Percentiles rank a stretch among this genome's conserved stretches.
phyloP scores from a whole-genome alignment of 164 flowering plant species.

The Cinnamomum chago region DNA sequence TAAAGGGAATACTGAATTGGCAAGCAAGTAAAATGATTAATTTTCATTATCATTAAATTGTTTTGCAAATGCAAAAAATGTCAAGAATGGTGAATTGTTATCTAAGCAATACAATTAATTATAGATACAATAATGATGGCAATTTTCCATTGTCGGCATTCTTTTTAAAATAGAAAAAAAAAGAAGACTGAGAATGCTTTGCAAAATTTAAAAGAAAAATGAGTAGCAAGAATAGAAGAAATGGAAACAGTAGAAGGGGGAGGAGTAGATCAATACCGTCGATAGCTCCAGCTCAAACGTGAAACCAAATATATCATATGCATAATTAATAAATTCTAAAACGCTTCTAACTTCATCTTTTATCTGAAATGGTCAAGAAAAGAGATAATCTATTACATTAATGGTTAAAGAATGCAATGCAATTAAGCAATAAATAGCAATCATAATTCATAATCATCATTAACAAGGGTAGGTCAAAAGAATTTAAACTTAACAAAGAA shows the following conservation, averaged over 20 bases:
- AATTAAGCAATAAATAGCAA: not conserved
- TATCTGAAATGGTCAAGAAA: slow-evolving; percentile 40
- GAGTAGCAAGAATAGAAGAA: not conserved
- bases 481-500: no score
- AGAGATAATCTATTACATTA: not conserved
- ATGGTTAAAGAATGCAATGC: not conserved
- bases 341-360: slow-evolving; percentile 89
- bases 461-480: no score
- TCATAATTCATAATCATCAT: not conserved
- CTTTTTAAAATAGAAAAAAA: not conserved
- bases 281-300: slow-evolving; percentile 94
- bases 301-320: slow-evolving; percentile 79
- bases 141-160: not conserved
- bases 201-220: not conserved
- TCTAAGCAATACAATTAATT: no score
- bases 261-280: slow-evolving; percentile 47
- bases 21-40: no score
- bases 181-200: not conserved
- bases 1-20: no score
- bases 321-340: slow-evolving; percentile 69
- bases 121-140: no score
- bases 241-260: not conserved
- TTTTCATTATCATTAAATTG: no score
- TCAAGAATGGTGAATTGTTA: no score
- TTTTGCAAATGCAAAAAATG: no score